Conservation (phyloP, 352 stramenopile genomes). For the Plasmopara muralis region DNA sequence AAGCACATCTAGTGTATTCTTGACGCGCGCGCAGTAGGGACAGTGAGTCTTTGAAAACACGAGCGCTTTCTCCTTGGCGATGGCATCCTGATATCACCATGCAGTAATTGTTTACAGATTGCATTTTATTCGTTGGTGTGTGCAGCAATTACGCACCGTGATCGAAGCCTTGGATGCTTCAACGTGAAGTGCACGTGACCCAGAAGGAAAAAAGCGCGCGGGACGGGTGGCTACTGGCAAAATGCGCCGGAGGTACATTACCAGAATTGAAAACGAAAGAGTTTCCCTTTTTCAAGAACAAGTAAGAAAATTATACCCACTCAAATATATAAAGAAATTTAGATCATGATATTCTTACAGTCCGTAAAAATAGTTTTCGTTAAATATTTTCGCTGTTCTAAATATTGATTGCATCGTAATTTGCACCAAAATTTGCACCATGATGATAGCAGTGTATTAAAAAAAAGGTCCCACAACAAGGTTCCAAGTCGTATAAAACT, state of each 20-base stretch:
- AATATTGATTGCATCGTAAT: too few relatives aligned
- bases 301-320: too few relatives aligned
- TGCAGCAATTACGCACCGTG: slow-evolving; percentile 24
- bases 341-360: too few relatives aligned
- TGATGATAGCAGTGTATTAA: too few relatives aligned
- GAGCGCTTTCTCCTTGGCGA: slow-evolving; percentile 64
- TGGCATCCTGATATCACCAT: slow-evolving; percentile 32
- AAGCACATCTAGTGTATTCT: slow-evolving; percentile 81
- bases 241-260: slow-evolving; percentile 18
- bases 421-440: too few relatives aligned
- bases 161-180: slow-evolving; percentile 56
- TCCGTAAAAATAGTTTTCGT: too few relatives aligned
- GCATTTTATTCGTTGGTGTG: not conserved
- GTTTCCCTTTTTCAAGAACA: too few relatives aligned
- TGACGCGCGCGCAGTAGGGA: slow-evolving; percentile 88
- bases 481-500: too few relatives aligned
- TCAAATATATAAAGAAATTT: too few relatives aligned
- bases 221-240: slow-evolving; percentile 14
- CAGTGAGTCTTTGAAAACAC: slow-evolving; percentile 97
- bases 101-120: not conserved
- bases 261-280: too few relatives aligned
- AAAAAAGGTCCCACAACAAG: too few relatives aligned
- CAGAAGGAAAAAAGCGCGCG: slow-evolving; percentile 11
- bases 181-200: slow-evolving; percentile 42
- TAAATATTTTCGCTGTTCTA: too few relatives aligned